These are phyloP conservation scores for Chytriomyces sp. DNA, from an alignment of 192 early-diverging fungal species.

Conservation along the genomic window DNA sequence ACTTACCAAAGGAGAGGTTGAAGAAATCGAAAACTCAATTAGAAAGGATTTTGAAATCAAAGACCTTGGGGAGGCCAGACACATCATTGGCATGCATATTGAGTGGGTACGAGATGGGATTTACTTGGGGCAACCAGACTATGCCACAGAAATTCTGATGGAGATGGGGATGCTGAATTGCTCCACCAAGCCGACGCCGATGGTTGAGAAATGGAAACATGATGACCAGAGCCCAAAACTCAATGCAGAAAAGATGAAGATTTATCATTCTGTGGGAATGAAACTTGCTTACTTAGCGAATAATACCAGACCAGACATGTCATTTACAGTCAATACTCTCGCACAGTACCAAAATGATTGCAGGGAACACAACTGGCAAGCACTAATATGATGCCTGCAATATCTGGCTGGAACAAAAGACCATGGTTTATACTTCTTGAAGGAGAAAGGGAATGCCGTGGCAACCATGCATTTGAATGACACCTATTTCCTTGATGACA, in stretches of 20 bases:
- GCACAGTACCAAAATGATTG: neutral
- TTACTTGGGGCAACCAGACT: constrained; percentile 1
- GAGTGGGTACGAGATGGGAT: constrained; percentile 1
- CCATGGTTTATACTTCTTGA: neutral
- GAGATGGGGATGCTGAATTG: neutral
- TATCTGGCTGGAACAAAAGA: neutral
- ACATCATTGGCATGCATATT: constrained; percentile 4
- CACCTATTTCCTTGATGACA: neutral
- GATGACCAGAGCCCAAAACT: neutral
- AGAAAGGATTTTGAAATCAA: constrained; percentile 1
- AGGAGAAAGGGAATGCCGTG: neutral
- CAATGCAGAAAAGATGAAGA: neutral
- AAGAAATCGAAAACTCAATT: constrained; percentile 7
- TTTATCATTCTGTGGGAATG: neutral
- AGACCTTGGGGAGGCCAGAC: constrained; percentile 4
- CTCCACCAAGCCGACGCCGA: neutral
- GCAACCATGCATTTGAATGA: neutral
- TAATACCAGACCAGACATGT: neutral
- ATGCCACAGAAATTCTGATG: constrained; percentile 1
- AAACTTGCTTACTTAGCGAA: neutral
- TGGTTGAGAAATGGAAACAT: neutral
- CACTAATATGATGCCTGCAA: neutral
- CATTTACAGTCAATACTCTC: neutral
- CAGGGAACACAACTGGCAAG: neutral
- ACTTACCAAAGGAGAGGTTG: neutral